A percentile compares a stretch with the other conserved stretches of the same genome.
Evolutionary conservation across 2,329 filamentous ascomycete species (phyloP).

Genomic region (Orbilia brochopaga): DNA sequence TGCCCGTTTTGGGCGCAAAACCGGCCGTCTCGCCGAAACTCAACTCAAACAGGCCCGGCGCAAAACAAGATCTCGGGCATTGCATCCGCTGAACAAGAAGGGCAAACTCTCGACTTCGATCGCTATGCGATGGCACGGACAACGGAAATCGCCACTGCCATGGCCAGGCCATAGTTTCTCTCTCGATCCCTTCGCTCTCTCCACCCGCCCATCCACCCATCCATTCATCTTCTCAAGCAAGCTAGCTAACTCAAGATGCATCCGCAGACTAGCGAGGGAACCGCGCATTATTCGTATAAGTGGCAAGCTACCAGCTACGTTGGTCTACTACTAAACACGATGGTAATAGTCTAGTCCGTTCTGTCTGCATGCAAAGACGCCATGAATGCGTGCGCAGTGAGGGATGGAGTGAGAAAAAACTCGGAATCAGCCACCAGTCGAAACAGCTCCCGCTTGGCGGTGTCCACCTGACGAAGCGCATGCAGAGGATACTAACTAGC

Average conservation of each 20-base stretch:
- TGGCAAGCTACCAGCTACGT: neutral
- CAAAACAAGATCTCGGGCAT: neutral
- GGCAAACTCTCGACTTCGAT: neutral
- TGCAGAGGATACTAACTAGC: neutral
- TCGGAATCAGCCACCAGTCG: neutral
- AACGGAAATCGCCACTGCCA: neutral
- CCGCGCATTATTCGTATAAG: no score
- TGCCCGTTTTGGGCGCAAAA: slow-evolving; percentile 47
- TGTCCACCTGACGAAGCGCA: slow-evolving; percentile 13
- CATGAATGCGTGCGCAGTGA: neutral
- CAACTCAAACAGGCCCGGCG: slow-evolving; percentile 21
- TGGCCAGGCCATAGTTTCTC: neutral
- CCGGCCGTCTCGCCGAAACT: slow-evolving; percentile 20
- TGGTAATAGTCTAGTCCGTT: no score
- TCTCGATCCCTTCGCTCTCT: no score
- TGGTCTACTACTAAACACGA: neutral
- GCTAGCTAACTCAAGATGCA: no score
- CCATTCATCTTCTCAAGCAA: no score
- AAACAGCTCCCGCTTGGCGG: slow-evolving; percentile 8
- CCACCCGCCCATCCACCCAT: no score
- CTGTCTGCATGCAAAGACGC: neutral
- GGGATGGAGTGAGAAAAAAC: neutral
- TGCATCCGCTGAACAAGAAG: neutral
- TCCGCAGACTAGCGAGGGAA: no score
- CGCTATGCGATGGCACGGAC: no score